These are phyloP conservation scores for Acanthamoeba rhysodes DNA, from an alignment of 208 protist species.

Conservation along the genomic window DNA sequence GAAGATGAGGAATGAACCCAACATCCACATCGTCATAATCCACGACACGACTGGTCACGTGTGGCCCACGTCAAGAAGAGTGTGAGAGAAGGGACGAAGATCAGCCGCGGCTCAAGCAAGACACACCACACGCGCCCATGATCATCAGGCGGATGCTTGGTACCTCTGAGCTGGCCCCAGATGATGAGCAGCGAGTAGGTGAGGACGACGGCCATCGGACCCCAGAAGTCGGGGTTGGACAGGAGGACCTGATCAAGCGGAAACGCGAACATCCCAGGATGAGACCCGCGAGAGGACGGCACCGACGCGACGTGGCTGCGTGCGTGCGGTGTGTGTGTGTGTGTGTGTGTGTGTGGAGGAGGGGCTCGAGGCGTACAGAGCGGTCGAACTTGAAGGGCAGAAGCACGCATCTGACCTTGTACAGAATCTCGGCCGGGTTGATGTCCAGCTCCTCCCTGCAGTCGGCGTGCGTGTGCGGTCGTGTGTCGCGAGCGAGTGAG, in stretches of 20 bases:
- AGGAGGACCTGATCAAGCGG: neutral
- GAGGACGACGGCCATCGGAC: constrained; percentile 71
- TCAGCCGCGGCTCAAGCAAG: neutral
- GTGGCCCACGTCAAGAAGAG: too few relatives aligned
- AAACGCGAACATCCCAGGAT: neutral
- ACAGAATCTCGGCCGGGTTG: constrained; percentile 73
- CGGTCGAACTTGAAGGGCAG: constrained; percentile 72
- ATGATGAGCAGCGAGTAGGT: constrained; percentile 71
- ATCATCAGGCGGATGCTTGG: neutral
- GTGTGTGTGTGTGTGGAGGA: neutral
- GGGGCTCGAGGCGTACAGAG: neutral
- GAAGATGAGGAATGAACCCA: constrained; percentile 77
- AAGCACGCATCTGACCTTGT: constrained; percentile 79
- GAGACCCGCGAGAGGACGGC: too few relatives aligned
- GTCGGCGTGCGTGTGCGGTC: neutral
- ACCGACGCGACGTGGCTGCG: too few relatives aligned
- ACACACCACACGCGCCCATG: too few relatives aligned
- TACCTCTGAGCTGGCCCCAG: constrained; percentile 61
- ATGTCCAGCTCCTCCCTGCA: constrained; percentile 77
- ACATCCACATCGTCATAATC: constrained; percentile 75
- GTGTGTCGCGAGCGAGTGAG: too few relatives aligned
- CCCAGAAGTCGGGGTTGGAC: constrained; percentile 77
- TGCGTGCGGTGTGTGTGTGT: too few relatives aligned
- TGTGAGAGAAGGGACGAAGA: neutral
- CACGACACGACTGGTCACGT: constrained; percentile 76